phyloP scores from a whole-genome alignment of 108 stramenopile species.

The Nannochloropsis gaditana region DNA sequence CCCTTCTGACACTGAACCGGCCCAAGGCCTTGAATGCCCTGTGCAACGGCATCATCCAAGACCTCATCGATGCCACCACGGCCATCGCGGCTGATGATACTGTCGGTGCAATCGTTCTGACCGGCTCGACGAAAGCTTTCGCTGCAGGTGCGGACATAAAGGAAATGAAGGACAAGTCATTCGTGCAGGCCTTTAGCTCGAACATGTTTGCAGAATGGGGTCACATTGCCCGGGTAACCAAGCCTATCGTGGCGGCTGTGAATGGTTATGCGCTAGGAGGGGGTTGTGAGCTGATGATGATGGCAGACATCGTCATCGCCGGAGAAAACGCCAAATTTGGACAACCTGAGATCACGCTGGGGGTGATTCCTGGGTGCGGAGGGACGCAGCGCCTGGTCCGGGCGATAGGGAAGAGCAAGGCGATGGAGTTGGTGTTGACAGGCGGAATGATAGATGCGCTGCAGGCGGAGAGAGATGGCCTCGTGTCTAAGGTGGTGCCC shows the following conservation, averaged over 20 bases:
- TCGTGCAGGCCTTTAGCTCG: conserved; percentile 67
- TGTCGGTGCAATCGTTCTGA: conserved; percentile 84
- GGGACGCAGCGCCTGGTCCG: conserved; percentile 93
- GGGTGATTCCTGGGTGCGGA: conserved; percentile 84
- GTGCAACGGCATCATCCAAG: conserved; percentile 74
- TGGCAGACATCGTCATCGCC: conserved; percentile 94
- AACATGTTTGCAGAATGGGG: conserved; percentile 93
- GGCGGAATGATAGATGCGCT: conserved; percentile 83
- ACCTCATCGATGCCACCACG: conserved; percentile 62
- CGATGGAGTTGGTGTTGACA: conserved; percentile 94
- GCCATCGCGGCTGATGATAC: conserved; percentile 67
- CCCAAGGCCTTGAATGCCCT: conserved; percentile 94
- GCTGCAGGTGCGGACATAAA: conserved; percentile 86
- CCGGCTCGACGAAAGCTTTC: conserved; percentile 85
- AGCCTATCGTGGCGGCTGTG: conserved; percentile 84
- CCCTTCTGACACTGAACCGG: conserved; percentile 81
- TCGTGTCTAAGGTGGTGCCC: conserved; percentile 82
- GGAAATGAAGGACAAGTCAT: conserved; percentile 74
- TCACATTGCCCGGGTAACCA: conserved; percentile 64
- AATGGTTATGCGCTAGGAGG: conserved; percentile 96
- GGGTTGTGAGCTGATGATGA: conserved; percentile 98
- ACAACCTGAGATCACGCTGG: conserved; percentile 96
- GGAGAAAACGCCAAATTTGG: conserved; percentile 88
- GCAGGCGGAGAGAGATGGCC: conserved; percentile 68
- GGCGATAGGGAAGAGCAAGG: conserved; percentile 93